phyloP scores from a whole-genome alignment of 75 land plant genomes.

The Azolla pinnata region DNA sequence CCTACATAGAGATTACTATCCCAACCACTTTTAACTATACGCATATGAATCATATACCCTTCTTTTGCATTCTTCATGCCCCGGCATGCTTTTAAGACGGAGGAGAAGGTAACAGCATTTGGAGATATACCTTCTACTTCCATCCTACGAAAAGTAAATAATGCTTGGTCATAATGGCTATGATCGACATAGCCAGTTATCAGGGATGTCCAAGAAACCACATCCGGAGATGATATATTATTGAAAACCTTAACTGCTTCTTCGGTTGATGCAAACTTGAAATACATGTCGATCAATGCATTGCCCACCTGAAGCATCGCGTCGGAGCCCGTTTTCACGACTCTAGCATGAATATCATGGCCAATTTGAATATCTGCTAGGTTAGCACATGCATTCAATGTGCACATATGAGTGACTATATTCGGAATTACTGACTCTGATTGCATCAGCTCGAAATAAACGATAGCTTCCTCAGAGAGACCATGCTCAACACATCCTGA shows the following conservation, averaged over 20 bases:
- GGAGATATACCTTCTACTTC: conserved; percentile 10
- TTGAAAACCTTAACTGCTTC: conserved; percentile 6
- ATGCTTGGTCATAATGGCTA: not conserved
- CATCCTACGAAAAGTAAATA: not conserved
- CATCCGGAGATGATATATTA: not conserved
- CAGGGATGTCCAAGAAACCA: conserved; percentile 1
- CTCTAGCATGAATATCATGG: not conserved
- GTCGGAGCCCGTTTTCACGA: too few relatives aligned
- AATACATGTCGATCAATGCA: conserved; percentile 2
- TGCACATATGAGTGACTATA: conserved; percentile 5
- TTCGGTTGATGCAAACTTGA: not conserved
- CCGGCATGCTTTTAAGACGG: conserved; percentile 29
- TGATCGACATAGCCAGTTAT: not conserved
- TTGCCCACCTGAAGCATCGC: too few relatives aligned
- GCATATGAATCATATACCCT: conserved; percentile 34
- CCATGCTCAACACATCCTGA: conserved; percentile 36
- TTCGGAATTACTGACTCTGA: not conserved
- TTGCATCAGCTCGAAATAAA: not conserved
- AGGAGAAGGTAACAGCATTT: conserved; percentile 41
- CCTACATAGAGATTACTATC: conserved; percentile 34
- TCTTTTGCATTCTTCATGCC: conserved; percentile 5
- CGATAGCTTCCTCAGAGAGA: conserved; percentile 1
- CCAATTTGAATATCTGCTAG: not conserved
- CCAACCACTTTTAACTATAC: conserved; percentile 13
- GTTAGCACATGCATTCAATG: conserved; percentile 2